Base-by-base conservation (phyloP, 495 filamentous ascomycete species). In the Penicillium nucicola region DNA sequence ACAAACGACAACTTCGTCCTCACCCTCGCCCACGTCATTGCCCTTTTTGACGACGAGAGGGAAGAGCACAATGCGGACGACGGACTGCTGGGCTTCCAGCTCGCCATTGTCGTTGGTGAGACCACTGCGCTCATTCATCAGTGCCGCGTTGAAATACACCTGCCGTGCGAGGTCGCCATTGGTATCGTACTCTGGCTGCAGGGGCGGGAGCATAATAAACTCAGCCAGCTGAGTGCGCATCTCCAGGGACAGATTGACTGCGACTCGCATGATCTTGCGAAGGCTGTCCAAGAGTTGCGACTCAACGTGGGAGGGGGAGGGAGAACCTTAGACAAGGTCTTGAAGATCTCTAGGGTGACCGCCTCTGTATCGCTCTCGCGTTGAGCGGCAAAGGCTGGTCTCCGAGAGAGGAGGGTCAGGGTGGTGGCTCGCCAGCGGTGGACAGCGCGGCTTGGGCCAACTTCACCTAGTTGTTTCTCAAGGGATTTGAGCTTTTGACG, bases 401-500 rank as follows among this genome's bases (percentile, higher is more conserved):
- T 81, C 56, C 84, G 84, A 4, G 90, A 84, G 11, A 97, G 83
- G 3, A 98, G 78, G 5, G 89, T 95, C 8, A 98, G 78, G 2
- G 95, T 97, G 13, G 90, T 89, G 40, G 93, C 91, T 25, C 95
- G 88, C 93, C 93, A 98, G 68, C 95, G 90, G 47, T 92, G 87
- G 14, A 98, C 90, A 8, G 93, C 89, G 42, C 83, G 77, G 34
- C 77, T 76, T 7, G 88, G 85, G 62, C 90, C 92, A 57, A 95
- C 88, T 67, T 97, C 93, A 20, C 75, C 70, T n/a, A 98, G 77
- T 43, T 85, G 83, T 71, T 93, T 95, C 72, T 98, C 93, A 13
- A 97, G 82, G 7, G 82, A 81, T 71, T 97, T 95, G 62, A 98
- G 86, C 62, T 95, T 96, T 69, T 97, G 92, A 20, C 95, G 87